Evolutionary conservation across 2,329 filamentous ascomycete species (phyloP).

Genomic region (Trichoderma sp.): DNA sequence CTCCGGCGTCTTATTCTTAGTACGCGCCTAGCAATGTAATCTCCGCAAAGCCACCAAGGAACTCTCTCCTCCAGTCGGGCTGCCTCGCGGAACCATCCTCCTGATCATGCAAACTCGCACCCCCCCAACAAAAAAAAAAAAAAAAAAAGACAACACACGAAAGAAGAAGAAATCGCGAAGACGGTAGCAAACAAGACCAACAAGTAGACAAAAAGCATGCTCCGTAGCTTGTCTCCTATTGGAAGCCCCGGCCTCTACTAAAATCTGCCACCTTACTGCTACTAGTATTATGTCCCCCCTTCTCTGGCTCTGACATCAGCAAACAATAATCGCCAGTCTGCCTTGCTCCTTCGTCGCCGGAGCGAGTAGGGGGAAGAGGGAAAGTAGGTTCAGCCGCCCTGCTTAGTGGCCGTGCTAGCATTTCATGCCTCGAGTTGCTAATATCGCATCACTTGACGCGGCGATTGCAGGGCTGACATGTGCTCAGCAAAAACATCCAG

Average conservation of each 20-base stretch:
- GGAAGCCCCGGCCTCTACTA: background rate
- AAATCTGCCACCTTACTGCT: background rate
- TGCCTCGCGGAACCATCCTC: background rate
- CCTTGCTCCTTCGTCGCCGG: background rate
- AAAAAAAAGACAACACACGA: background rate
- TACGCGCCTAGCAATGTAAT: background rate
- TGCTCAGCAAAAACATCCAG: background rate
- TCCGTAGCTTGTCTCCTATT: background rate
- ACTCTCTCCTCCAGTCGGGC: background rate
- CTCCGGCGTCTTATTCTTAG: background rate
- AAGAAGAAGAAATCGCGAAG: background rate
- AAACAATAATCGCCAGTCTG: background rate
- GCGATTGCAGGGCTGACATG: slow-evolving; percentile 1
- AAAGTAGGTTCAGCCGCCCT: background rate
- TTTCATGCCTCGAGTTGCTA: background rate
- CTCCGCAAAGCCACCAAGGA: slow-evolving; percentile 1
- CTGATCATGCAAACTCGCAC: background rate
- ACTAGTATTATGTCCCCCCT: background rate
- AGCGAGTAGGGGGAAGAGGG: background rate
- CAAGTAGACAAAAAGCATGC: background rate
- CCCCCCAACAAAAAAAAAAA: background rate
- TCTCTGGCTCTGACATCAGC: slow-evolving; percentile 11
- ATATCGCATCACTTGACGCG: background rate
- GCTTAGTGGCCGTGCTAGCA: background rate
- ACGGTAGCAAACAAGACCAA: background rate